Evolutionary conservation across 225 moss, liverwort and hornwort species (phyloP).

Genomic region (Asterella californica): DNA sequence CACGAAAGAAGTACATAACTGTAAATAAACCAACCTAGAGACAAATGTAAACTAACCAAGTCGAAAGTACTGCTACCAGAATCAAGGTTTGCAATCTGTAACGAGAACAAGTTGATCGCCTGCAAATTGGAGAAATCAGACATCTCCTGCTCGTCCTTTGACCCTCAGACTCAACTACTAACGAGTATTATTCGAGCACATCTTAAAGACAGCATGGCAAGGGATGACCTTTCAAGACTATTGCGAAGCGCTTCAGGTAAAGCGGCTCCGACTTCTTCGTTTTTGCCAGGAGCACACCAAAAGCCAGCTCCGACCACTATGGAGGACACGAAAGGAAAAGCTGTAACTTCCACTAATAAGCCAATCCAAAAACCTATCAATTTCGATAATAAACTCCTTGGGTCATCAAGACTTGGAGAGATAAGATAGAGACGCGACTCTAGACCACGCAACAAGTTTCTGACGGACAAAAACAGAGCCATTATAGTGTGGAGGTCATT

Average conservation of each 20-base stretch:
- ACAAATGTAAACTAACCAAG: too few relatives aligned
- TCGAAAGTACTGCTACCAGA: not conserved
- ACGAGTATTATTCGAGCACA: too few relatives aligned
- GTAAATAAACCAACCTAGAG: too few relatives aligned
- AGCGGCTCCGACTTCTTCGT: slow-evolving; percentile 71
- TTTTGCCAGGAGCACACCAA: slow-evolving; percentile 78
- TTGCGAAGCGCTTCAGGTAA: slow-evolving; percentile 85
- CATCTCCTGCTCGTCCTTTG: too few relatives aligned
- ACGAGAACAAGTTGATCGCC: not conserved
- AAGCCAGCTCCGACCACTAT: too few relatives aligned
- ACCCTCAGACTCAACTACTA: too few relatives aligned
- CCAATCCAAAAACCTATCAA: not conserved
- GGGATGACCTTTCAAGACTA: slow-evolving; percentile 75
- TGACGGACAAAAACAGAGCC: too few relatives aligned
- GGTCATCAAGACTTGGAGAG: not conserved
- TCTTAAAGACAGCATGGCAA: slow-evolving; percentile 3
- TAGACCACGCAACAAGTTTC: not conserved
- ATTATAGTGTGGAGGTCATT: too few relatives aligned
- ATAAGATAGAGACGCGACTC: not conserved
- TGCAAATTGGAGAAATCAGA: not conserved
- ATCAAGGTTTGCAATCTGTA: not conserved
- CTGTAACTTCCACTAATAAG: not conserved
- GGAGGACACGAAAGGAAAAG: slow-evolving; percentile 23
- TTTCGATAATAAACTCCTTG: too few relatives aligned
- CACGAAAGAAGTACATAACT: too few relatives aligned